Base-by-base conservation (phyloP, 106 monocot genomes). In the Dioscorea alata region DNA sequence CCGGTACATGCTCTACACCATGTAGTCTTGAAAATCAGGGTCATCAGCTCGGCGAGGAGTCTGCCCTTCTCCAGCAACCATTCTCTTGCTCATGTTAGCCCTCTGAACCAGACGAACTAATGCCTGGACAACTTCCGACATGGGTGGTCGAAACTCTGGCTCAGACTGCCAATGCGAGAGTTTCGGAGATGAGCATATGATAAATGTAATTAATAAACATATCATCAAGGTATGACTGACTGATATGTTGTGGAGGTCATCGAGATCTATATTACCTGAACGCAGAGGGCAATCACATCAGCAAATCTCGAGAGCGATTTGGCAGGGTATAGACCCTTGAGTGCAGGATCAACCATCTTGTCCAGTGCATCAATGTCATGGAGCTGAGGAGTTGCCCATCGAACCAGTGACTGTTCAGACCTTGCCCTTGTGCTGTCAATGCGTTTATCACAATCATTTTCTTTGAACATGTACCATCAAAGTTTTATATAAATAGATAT, bases 281-380 rank as follows among this genome's bases (percentile, higher is more conserved):
- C 84, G 75, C 96, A 96, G 0, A 96, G 78, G 34, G 96, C 96
- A 58, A 96, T 74, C 7, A 92, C 92, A 76, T 89, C 91, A 16
- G 96, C 96, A 68, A 96, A 92, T 49, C 96, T 80, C 51, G 89
- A 96, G 13, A 96, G 92, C 23, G 96, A 96, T 75, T 96, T 96
- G 18, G 86, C 91, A 69, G 91, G 89, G 71, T 84, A 96, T 13
- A 96, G 80, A 13, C 96, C 96, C 75, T 96, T 74, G 31, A 92
- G 89, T 13, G 80, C 69, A 1, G 97, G 88, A 72, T 96, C 96
- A 22, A 96, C 96, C 96, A 96, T 96, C 61, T 73, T 83, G 78
- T 96, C 88, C 48, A 92, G 71, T 23, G 96, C 88, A 66, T 96
- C 89, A 19, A 96, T 92, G 78, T 96, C 96, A 73, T 92, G 96